A percentile compares a stretch with the other conserved stretches of the same genome.
Evolutionary conservation across 2,329 filamentous ascomycete genomes (phyloP).

Genomic region (Didymella sp.): DNA sequence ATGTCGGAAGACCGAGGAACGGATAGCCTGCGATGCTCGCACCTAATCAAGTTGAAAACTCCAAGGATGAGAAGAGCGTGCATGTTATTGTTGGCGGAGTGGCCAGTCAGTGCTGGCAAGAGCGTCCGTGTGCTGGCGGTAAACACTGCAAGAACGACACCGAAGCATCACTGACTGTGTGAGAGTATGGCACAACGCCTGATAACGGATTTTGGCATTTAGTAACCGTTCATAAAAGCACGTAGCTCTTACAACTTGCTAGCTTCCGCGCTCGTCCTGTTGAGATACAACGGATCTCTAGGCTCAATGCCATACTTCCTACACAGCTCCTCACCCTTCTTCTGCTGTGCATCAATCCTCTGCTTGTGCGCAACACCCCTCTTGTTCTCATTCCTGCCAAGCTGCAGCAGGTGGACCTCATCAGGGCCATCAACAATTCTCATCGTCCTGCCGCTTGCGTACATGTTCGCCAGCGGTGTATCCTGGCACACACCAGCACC

Average conservation of each 20-base stretch:
- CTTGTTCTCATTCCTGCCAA: conserved; percentile 82
- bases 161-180: neutral
- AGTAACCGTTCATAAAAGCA: neutral
- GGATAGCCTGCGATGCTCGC: too few species aligned
- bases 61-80: too few species aligned
- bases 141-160: neutral
- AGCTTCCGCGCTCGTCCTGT: conserved; percentile 50
- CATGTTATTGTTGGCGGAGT: too few species aligned
- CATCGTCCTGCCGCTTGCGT: conserved; percentile 80
- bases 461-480: conserved; percentile 81
- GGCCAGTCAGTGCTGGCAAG: too few species aligned
- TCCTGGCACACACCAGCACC: conserved; percentile 93
- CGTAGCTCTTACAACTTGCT: conserved; percentile 48
- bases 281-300: conserved; percentile 52
- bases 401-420: conserved; percentile 81
- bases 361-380: conserved; percentile 66
- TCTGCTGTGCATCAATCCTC: conserved; percentile 69
- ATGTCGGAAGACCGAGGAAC: too few species aligned
- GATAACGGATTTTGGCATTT: neutral
- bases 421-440: conserved; percentile 92
- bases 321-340: conserved; percentile 70
- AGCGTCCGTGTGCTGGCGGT: too few species aligned
- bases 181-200: neutral
- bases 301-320: conserved; percentile 62
- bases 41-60: too few species aligned